Evolutionary conservation across 345 rosid genomes (phyloP).

Genomic region (Lagerstroemia speciosa): DNA sequence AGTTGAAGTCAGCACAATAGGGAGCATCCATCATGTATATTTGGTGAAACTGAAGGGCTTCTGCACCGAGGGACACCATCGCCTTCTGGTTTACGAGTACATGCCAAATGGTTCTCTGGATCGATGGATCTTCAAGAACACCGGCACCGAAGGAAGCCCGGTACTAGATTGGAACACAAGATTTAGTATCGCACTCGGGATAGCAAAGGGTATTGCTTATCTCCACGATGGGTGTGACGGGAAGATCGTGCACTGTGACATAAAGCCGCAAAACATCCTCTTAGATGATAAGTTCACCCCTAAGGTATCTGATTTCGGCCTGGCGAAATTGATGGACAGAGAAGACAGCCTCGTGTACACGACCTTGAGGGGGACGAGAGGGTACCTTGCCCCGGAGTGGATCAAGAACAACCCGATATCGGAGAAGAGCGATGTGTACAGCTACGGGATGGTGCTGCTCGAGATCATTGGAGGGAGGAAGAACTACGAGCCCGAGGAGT

Average conservation of each 20-base stretch:
- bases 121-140: conserved; percentile 32
- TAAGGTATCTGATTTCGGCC: conserved; percentile 40
- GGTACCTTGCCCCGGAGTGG: conserved; percentile 57
- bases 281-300: conserved; percentile 32
- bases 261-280: conserved; percentile 40
- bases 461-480: conserved; percentile 52
- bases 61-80: conserved; percentile 33
- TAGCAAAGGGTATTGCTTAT: conserved; percentile 40
- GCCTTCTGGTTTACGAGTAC: conserved; percentile 48
- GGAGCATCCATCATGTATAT: conserved; percentile 38
- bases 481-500: conserved; percentile 19
- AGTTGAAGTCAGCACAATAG: conserved; percentile 39
- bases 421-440: conserved; percentile 42
- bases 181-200: conserved; percentile 27
- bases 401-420: conserved; percentile 35
- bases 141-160: conserved; percentile 2
- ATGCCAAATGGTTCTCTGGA: conserved; percentile 43
- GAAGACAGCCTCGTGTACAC: conserved; percentile 35
- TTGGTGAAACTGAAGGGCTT: conserved; percentile 50
- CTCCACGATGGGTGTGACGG: conserved; percentile 38
- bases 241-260: conserved; percentile 39
- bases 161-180: conserved; percentile 34
- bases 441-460: conserved; percentile 39
- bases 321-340: conserved; percentile 37
- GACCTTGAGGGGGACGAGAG: conserved; percentile 45